Evolutionary conservation across 2,329 filamentous ascomycete genomes (phyloP).

Genomic region (Alternaria dauci): DNA sequence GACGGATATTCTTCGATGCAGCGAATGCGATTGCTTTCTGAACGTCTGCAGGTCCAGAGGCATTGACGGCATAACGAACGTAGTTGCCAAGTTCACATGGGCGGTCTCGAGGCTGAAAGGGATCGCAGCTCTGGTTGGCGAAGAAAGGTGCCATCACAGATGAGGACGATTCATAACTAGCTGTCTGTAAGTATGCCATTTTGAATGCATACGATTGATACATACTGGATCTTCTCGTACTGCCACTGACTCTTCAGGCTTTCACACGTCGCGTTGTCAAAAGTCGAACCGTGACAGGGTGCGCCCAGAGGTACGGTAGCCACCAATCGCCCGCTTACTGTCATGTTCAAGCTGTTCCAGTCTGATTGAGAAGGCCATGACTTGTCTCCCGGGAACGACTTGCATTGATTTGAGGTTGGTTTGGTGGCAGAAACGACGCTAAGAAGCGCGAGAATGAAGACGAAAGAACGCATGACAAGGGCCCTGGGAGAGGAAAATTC

Average conservation of each 20-base stretch:
- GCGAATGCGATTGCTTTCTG: conserved; percentile 35
- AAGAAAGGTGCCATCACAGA: conserved; percentile 38
- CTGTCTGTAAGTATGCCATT: not conserved
- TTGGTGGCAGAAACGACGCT: conserved; percentile 11
- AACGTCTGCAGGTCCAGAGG: conserved; percentile 20
- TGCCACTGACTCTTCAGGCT: conserved; percentile 26
- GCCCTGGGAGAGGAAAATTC: not conserved
- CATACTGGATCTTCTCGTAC: conserved; percentile 25
- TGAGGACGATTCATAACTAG: conserved; percentile 31
- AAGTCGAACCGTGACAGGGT: conserved; percentile 28
- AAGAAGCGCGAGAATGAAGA: conserved; percentile 7
- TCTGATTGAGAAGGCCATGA: conserved; percentile 27
- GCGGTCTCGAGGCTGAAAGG: conserved; percentile 24
- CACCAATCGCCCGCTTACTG: conserved; percentile 28
- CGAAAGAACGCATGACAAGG: conserved; percentile 7
- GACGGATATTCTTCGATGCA: conserved; percentile 32
- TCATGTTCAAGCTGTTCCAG: conserved; percentile 31
- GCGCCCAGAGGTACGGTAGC: conserved; percentile 33
- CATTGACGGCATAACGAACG: conserved; percentile 33
- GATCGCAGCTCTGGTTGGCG: conserved; percentile 35
- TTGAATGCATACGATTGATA: not conserved
- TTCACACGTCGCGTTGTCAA: conserved; percentile 24
- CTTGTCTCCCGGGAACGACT: conserved; percentile 33
- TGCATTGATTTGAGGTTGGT: conserved; percentile 22
- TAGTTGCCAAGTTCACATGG: conserved; percentile 36